These are phyloP conservation scores for Zea luxurians DNA, from an alignment of 176 grass and related monocot genomes.

Conservation along the genomic window DNA sequence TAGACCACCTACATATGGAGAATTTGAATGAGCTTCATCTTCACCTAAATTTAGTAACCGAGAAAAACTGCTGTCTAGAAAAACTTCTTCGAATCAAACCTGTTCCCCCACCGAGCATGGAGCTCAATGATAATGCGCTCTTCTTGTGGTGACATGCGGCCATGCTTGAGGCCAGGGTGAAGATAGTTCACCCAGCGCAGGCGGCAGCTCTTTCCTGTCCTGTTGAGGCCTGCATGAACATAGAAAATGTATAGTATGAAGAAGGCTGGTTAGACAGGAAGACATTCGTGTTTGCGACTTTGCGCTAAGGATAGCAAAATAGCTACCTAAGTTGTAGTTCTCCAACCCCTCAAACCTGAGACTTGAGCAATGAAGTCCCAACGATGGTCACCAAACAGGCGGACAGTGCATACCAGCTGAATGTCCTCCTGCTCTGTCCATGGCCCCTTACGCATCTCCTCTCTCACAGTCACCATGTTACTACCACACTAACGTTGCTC, in stretches of 20 bases:
- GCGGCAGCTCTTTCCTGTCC: slow-evolving; percentile 87
- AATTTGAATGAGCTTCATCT: slow-evolving; percentile 19
- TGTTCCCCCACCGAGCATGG: slow-evolving; percentile 86
- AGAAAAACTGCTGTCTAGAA: slow-evolving; percentile 7
- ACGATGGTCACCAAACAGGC: slow-evolving; percentile 88
- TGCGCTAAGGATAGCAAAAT: slow-evolving; percentile 51
- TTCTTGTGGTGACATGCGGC: slow-evolving; percentile 76
- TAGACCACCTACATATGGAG: slow-evolving; percentile 63
- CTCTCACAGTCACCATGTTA: slow-evolving; percentile 71
- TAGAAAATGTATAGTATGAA: slow-evolving; percentile 27
- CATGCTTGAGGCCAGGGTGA: slow-evolving; percentile 82
- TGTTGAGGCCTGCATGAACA: slow-evolving; percentile 62
- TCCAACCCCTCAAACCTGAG: slow-evolving; percentile 99
- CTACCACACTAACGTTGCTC: slow-evolving; percentile 30
- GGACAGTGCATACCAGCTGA: slow-evolving; percentile 86
- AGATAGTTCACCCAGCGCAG: slow-evolving; percentile 92
- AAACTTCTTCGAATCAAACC: slow-evolving; percentile 38
- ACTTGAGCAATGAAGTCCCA: slow-evolving; percentile 98
- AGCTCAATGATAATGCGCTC: slow-evolving; percentile 71
- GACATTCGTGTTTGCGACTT: slow-evolving; percentile 31
- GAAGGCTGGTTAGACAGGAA: slow-evolving; percentile 38
- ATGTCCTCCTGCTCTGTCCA: slow-evolving; percentile 90
- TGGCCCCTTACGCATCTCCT: slow-evolving; percentile 75
- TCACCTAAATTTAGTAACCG: background rate
- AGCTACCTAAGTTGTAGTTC: slow-evolving; percentile 57